Base-by-base conservation (phyloP, 306 rosid genomes). In the Medicago truncatula region DNA sequence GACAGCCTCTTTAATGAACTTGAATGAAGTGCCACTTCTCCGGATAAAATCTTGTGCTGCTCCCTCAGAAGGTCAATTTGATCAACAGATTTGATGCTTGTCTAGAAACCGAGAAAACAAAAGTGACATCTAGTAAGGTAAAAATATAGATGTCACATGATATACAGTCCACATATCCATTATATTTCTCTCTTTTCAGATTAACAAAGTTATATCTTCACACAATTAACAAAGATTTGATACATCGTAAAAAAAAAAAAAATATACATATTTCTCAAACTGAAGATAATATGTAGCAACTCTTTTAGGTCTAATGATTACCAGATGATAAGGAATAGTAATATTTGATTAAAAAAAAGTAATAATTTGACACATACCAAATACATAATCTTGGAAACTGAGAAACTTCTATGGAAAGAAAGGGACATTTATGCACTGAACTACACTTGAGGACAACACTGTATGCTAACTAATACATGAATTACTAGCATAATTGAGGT, bases 1-100 rank as follows among this genome's bases (percentile, higher is more conserved):
- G 93, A 86, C 84, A 95, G 82, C 82, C 97, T 87, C 90, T 92
- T 95, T 86, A 95, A 82, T 78, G 96, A 85, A 78, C 98, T 90
- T 71, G 92, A 87, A 83, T 89, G 97, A 70, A 95, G 96, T 65
- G 97, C 97, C 72, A 95, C 91, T 88, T 95, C 97, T 83, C 91
- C 97, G 21, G 93, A 87, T 87, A 95, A 87, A 76, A 90, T 84
- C 78, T 92, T 90, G 69, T 87, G 88, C 84, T 95, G 98, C 86
- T 92, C 98, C 86, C 97, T 90, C 81, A 92, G 78, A 76, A 92
- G 97, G 70, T 95, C 97, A 31, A 92, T 85, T 83, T 85, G 96
- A 78, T 92, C 97, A 41, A 81, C 86, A 59, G 97, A 92, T 83
- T 86, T 87, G 60, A 85, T 80, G 85, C 93, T 92, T 79, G 92